phyloP scores from a whole-genome alignment of 805 yeast species.

The Barnettozyma vustinii region DNA sequence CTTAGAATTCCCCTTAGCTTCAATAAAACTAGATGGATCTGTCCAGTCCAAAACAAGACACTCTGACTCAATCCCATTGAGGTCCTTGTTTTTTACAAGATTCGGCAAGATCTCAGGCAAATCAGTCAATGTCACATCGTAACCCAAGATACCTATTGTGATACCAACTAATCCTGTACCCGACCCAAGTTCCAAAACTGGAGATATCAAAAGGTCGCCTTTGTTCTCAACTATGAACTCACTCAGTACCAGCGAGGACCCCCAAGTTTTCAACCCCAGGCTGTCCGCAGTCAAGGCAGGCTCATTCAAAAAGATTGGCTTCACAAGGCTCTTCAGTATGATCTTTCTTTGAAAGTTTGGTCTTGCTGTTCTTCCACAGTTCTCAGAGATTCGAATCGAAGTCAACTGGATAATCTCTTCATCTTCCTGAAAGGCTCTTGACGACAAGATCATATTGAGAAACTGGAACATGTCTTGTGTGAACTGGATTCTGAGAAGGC shows the following conservation, averaged over 20 bases:
- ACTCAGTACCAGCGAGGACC: constrained; percentile 73
- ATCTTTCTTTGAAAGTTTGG: constrained; percentile 66
- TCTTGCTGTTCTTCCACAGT: constrained; percentile 79
- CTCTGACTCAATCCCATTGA: constrained; percentile 39
- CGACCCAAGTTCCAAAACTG: constrained; percentile 73
- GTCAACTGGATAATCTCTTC: constrained; percentile 48
- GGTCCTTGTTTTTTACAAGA: constrained; percentile 47
- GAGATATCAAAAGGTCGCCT: constrained; percentile 23
- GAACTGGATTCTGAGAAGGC: constrained; percentile 28
- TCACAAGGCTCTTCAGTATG: constrained; percentile 33
- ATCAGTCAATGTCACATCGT: constrained; percentile 53
- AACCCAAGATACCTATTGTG: constrained; percentile 50
- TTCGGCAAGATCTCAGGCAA: constrained; percentile 73
- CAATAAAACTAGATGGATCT: constrained; percentile 39
- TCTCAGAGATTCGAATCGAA: constrained; percentile 65
- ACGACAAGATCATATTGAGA: constrained; percentile 41
- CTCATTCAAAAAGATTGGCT: constrained; percentile 46
- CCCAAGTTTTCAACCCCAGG: constrained; percentile 94
- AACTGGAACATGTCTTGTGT: constrained; percentile 38
- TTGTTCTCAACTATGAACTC: constrained; percentile 39
- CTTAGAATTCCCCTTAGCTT: constrained; percentile 24
- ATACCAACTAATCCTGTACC: constrained; percentile 94
- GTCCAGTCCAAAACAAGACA: constrained; percentile 76
- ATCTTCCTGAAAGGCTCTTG: constrained; percentile 34
- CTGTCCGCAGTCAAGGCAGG: constrained; percentile 86